Evolutionary conservation across 2,329 filamentous ascomycete genomes (phyloP).

Genomic region (Hymenotorrendiella dingleyae): DNA sequence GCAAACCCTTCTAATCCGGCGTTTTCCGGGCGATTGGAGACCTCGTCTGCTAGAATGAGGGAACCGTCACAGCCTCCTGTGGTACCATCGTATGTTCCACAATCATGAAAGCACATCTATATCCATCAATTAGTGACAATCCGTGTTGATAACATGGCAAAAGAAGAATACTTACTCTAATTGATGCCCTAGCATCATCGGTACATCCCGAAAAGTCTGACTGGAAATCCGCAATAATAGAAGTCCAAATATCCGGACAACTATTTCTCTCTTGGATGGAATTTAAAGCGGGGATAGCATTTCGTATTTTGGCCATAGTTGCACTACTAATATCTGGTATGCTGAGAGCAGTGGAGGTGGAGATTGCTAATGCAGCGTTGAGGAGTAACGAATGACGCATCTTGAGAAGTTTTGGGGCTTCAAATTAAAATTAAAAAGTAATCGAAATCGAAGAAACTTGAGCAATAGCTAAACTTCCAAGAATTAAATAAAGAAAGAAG

Average conservation of each 20-base stretch:
- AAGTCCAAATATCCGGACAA: constrained; percentile 36
- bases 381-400: no score
- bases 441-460: no score
- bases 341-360: no score
- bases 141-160: no score
- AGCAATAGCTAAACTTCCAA: no score
- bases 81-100: constrained; percentile 15
- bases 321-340: no score
- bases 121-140: neutral
- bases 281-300: no score
- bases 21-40: constrained; percentile 10
- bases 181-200: constrained; percentile 15
- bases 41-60: constrained; percentile 10
- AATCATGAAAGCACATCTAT: constrained; percentile 17
- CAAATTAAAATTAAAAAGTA: no score
- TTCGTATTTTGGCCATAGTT: no score
- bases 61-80: constrained; percentile 19
- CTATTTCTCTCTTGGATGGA: neutral
- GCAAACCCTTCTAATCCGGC: constrained; percentile 11
- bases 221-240: constrained; percentile 6
- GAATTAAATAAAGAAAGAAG: no score
- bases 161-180: constrained; percentile 7
- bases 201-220: constrained; percentile 9
- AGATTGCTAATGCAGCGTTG: no score
- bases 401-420: no score